These are phyloP conservation scores for Wallacemonas sp. DNA, from an alignment of 208 protist species.

Conservation along the genomic window DNA sequence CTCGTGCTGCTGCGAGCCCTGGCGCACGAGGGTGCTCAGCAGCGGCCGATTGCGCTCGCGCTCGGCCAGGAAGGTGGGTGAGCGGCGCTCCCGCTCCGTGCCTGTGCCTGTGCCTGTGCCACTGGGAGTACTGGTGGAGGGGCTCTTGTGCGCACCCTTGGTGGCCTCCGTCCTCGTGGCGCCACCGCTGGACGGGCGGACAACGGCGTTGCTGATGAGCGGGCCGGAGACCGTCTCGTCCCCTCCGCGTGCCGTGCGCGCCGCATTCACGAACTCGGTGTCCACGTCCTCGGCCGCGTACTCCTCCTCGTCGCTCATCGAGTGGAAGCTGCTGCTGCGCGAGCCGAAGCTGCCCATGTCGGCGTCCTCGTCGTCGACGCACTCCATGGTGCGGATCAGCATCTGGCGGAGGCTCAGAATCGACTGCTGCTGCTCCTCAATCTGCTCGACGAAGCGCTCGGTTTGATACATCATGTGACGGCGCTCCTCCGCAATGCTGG, in stretches of 20 bases:
- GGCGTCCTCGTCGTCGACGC: conserved; percentile 27
- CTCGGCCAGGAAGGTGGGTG: conserved; percentile 4
- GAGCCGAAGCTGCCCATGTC: conserved; percentile 11
- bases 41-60: neutral
- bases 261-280: neutral
- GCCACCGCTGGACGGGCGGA: neutral
- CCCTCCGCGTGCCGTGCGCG: conserved; percentile 5
- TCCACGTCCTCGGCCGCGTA: conserved; percentile 11
- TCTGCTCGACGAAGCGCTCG: conserved; percentile 74
- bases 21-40: conserved; percentile 20
- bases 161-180: neutral
- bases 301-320: conserved; percentile 26
- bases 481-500: conserved; percentile 62
- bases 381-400: conserved; percentile 75
- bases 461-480: conserved; percentile 59
- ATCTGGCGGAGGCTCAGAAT: conserved; percentile 83
- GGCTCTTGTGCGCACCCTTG: neutral
- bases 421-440: conserved; percentile 82
- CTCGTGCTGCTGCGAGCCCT: neutral
- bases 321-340: conserved; percentile 11
- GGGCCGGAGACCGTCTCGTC: neutral
- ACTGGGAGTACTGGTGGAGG: neutral
- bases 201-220: neutral
- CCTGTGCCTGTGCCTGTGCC: neutral
- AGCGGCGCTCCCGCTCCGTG: neutral